Percentiles rank a stretch among this genome's conserved stretches.
Evolutionary conservation across 768 basidiomycete species (phyloP).

Genomic region (Lenzites betulinus): DNA sequence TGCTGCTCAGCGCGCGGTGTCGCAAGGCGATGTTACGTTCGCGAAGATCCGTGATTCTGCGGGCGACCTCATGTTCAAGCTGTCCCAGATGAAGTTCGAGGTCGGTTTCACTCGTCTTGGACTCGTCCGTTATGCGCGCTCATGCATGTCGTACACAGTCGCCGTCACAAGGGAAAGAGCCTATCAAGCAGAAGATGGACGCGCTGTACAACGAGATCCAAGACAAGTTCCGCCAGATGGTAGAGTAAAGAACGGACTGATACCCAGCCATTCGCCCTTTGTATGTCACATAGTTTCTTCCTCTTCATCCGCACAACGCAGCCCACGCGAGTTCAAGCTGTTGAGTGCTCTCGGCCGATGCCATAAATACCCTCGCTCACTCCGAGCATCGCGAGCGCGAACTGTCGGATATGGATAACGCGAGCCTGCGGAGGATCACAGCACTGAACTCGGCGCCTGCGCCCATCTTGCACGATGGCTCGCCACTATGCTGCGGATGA

Average conservation of each 20-base stretch:
- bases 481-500: slow-evolving; percentile 4
- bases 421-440: background rate
- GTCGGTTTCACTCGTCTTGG: slow-evolving; percentile 43
- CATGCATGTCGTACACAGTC: slow-evolving; percentile 48
- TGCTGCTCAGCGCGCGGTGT: slow-evolving; percentile 82
- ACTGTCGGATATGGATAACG: background rate
- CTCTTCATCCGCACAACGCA: background rate
- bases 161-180: slow-evolving; percentile 87
- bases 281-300: slow-evolving; percentile 16
- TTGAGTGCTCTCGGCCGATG: background rate
- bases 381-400: background rate
- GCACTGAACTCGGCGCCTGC: too few relatives aligned
- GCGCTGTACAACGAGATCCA: slow-evolving; percentile 82
- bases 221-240: slow-evolving; percentile 88
- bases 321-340: background rate
- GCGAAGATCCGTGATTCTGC: slow-evolving; percentile 85
- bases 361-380: background rate
- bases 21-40: slow-evolving; percentile 82
- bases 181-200: slow-evolving; percentile 81
- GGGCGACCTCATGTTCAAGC: slow-evolving; percentile 88
- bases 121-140: background rate
- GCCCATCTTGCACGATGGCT: background rate
- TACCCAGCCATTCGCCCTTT: slow-evolving; percentile 22
- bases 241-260: slow-evolving; percentile 52
- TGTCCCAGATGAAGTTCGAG: slow-evolving; percentile 99